These are phyloP conservation scores for Sporothrix curviconia DNA, from an alignment of 2,329 filamentous ascomycete genomes.

Conservation along the genomic window DNA sequence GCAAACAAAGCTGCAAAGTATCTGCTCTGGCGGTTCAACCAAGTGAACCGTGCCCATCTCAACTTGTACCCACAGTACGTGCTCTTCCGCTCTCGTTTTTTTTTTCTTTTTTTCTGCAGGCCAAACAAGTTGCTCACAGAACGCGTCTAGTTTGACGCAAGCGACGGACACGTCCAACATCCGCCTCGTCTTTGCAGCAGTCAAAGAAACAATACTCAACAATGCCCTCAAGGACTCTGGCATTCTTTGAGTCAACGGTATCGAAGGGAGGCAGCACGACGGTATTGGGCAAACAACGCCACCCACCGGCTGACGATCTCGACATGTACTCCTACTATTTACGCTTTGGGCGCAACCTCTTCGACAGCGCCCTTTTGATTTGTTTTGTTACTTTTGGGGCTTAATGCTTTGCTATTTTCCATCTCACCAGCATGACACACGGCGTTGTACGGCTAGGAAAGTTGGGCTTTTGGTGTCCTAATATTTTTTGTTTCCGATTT, in stretches of 20 bases:
- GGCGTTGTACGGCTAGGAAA: slow-evolving; percentile 5
- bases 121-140: background rate
- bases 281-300: too few species aligned
- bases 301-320: too few species aligned
- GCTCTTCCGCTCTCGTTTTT: too few species aligned
- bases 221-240: slow-evolving; percentile 97
- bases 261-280: background rate
- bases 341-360: too few species aligned
- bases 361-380: too few species aligned
- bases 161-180: slow-evolving; percentile 98
- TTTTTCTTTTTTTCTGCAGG: background rate
- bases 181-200: slow-evolving; percentile 91
- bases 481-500: background rate
- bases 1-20: slow-evolving; percentile 98
- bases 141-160: slow-evolving; percentile 73
- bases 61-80: slow-evolving; percentile 97
- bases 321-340: background rate
- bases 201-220: slow-evolving; percentile 97
- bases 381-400: background rate
- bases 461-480: background rate
- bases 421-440: slow-evolving; percentile 3
- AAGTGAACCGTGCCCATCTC: slow-evolving; percentile 91
- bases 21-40: slow-evolving; percentile 95
- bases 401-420: background rate
- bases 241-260: slow-evolving; percentile 59